Evolutionary conservation across 2,329 filamentous ascomycete species (phyloP).

Genomic region (Talaromyces sp.): DNA sequence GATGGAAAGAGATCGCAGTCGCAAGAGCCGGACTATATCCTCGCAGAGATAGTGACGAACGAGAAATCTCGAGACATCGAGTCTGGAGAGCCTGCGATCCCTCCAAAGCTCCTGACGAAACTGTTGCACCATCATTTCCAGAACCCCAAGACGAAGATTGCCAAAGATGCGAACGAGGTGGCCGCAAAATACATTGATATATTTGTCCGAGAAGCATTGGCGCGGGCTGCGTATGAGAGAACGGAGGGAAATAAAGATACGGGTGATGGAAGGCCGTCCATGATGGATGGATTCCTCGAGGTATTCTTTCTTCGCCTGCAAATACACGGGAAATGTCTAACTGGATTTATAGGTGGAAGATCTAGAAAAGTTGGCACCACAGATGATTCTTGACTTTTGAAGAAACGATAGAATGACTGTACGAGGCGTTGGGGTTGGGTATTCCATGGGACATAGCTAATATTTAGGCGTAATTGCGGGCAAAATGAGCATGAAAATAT

Average conservation of each 20-base stretch:
- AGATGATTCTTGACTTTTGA: conserved; percentile 79
- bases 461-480: background rate
- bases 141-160: conserved; percentile 65
- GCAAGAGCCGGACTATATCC: conserved; percentile 43
- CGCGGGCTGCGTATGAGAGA: conserved; percentile 68
- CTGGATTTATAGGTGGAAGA: conserved; percentile 64
- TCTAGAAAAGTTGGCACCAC: conserved; percentile 79
- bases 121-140: conserved; percentile 76
- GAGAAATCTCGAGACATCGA: conserved; percentile 24
- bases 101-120: conserved; percentile 67
- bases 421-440: background rate
- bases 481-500: background rate
- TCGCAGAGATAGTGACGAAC: conserved; percentile 38
- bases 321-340: background rate
- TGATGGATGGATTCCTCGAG: conserved; percentile 62
- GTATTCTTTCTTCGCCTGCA: conserved; percentile 43
- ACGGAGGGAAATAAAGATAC: conserved; percentile 28
- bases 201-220: conserved; percentile 85
- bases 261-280: conserved; percentile 26
- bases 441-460: background rate
- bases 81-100: conserved; percentile 50
- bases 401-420: background rate
- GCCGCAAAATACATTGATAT: conserved; percentile 84
- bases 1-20: conserved; percentile 21
- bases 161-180: conserved; percentile 69